Conservation (phyloP, 116 monocot genomes). For the Dioscorea cayenensis region DNA sequence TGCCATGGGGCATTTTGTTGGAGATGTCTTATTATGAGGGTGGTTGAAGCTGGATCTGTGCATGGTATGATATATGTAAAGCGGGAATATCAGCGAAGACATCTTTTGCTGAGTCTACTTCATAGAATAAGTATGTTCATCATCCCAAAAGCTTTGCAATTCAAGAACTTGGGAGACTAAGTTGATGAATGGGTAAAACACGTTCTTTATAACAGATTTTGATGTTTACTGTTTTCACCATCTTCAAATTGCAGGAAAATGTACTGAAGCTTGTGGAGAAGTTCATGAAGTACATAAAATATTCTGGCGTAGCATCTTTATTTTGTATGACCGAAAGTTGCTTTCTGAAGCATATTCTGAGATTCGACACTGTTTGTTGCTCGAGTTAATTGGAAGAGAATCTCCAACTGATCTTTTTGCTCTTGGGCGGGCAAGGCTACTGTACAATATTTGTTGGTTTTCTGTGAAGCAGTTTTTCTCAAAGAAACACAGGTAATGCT, state of each 20-base stretch:
- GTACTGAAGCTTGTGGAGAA: constrained; percentile 15
- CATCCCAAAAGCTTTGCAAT: not conserved
- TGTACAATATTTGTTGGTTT: constrained; percentile 60
- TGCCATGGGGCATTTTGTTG: constrained; percentile 32
- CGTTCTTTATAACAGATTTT: too few relatives aligned
- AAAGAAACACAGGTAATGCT: constrained; percentile 44
- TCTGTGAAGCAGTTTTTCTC: constrained; percentile 46
- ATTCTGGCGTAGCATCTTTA: constrained; percentile 50
- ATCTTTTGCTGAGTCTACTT: constrained; percentile 32
- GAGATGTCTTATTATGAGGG: constrained; percentile 40
- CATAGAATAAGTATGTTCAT: constrained; percentile 45
- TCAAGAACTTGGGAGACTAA: too few relatives aligned
- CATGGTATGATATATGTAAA: constrained; percentile 40
- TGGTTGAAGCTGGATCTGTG: constrained; percentile 32
- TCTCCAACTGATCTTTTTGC: constrained; percentile 31
- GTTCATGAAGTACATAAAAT: constrained; percentile 51
- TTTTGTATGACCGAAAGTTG: constrained; percentile 32
- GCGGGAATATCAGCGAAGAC: constrained; percentile 44
- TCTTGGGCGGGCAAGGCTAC: constrained; percentile 50
- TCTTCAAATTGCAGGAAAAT: constrained; percentile 38
- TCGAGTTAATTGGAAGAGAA: constrained; percentile 38
- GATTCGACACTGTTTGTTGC: constrained; percentile 20
- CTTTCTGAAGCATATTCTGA: constrained; percentile 11
- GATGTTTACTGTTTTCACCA: not conserved
- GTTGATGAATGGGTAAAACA: too few relatives aligned